Evolutionary conservation across 2,329 filamentous ascomycete genomes (phyloP).

Genomic region (Paecilomyces fulvus): DNA sequence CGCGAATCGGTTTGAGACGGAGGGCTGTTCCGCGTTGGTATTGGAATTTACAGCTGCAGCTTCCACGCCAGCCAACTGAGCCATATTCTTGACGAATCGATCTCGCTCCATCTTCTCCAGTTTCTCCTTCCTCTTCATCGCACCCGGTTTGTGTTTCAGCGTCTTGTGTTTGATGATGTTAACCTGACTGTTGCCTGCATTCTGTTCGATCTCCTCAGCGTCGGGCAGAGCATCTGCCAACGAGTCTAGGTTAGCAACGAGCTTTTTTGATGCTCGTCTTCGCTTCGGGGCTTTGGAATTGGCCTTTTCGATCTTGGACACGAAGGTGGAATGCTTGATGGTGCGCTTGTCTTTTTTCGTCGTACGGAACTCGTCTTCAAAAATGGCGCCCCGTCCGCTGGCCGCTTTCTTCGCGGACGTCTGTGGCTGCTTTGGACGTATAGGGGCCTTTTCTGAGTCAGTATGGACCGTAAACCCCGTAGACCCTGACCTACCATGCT

Average conservation of each 20-base stretch:
- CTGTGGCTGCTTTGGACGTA: conserved; percentile 2
- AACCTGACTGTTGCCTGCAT: conserved; percentile 42
- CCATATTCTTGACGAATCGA: conserved; percentile 76
- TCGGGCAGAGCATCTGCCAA: conserved; percentile 75
- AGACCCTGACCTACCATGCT: neutral
- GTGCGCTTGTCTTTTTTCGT: conserved; percentile 76
- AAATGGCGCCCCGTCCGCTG: conserved; percentile 9
- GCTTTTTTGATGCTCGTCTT: conserved; percentile 65
- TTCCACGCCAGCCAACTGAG: conserved; percentile 51
- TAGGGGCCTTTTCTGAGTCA: conserved; percentile 3
- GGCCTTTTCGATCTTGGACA: conserved; percentile 65
- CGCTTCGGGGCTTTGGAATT: conserved; percentile 51
- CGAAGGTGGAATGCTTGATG: conserved; percentile 72
- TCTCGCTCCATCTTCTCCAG: conserved; percentile 73
- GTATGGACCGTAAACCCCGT: neutral
- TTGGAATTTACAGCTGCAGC: conserved; percentile 15
- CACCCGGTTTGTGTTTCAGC: conserved; percentile 65
- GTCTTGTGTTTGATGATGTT: conserved; percentile 69
- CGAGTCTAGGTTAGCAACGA: conserved; percentile 64
- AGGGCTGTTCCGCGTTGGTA: conserved; percentile 10
- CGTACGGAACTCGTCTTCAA: conserved; percentile 49
- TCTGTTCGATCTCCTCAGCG: conserved; percentile 41
- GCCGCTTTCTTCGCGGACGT: conserved; percentile 2
- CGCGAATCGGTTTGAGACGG: conserved; percentile 61
- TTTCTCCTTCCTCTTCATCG: conserved; percentile 73